phyloP scores from a whole-genome alignment of 129 eudicot genomes.

The Pulicaria dysenterica region DNA sequence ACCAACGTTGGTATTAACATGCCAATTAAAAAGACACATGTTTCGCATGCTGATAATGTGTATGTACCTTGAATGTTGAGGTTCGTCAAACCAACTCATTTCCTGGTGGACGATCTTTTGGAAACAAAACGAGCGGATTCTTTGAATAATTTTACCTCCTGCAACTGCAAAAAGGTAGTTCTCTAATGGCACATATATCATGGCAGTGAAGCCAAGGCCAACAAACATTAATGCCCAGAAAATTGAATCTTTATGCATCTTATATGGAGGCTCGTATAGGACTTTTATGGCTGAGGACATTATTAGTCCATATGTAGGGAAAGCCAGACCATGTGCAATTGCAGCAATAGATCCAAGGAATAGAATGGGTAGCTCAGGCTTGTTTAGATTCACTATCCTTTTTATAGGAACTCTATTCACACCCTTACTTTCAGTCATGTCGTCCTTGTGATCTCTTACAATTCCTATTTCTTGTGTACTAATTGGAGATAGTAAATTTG shows the following conservation, averaged over 20 bases:
- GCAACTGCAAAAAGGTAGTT: conserved; percentile 57
- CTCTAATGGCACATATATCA: conserved; percentile 43
- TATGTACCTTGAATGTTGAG: conserved; percentile 61
- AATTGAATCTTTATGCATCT: conserved; percentile 39
- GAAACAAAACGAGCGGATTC: conserved; percentile 49
- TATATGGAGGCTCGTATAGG: conserved; percentile 44
- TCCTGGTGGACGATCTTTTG: conserved; percentile 58
- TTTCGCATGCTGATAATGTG: not conserved
- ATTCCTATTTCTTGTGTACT: conserved; percentile 25
- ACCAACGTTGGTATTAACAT: too few relatives aligned
- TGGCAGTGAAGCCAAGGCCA: conserved; percentile 32
- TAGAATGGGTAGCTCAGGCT: conserved; percentile 51
- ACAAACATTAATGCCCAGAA: conserved; percentile 61
- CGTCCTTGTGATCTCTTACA: conserved; percentile 22
- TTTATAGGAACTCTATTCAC: conserved; percentile 17
- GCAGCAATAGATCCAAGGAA: conserved; percentile 55
- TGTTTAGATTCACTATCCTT: conserved; percentile 45
- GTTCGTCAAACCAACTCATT: conserved; percentile 67
- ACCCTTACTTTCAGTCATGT: not conserved
- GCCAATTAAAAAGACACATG: too few relatives aligned
- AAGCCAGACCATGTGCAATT: conserved; percentile 39
- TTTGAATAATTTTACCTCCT: conserved; percentile 47
- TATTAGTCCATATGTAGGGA: conserved; percentile 51
- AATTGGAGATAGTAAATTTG: conserved; percentile 21
- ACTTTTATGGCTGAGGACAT: conserved; percentile 47